A percentile compares a stretch with the other conserved stretches of the same genome.
phyloP scores from a whole-genome alignment of 495 filamentous ascomycete genomes.

The Trichoderma gamsii region DNA sequence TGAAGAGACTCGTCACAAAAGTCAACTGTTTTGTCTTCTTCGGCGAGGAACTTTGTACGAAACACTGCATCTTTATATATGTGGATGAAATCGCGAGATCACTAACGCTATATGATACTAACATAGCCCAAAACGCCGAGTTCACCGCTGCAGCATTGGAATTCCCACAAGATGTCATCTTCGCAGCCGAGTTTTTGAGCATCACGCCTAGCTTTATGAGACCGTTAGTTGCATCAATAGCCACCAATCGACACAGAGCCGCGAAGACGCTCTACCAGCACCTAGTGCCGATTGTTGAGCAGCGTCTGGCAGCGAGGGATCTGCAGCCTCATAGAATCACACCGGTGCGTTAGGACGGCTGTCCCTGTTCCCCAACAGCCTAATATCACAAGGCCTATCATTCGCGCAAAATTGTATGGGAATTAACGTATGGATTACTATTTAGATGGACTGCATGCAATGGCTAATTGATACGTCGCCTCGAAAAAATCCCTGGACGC shows the following conservation, averaged over 20 bases:
- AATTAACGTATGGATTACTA: conserved; percentile 12
- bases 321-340: background rate
- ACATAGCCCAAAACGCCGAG: background rate
- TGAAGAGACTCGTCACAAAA: background rate
- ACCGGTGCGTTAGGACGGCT: background rate
- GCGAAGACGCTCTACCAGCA: conserved; percentile 18
- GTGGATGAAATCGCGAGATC: background rate
- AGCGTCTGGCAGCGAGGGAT: conserved; percentile 14
- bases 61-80: background rate
- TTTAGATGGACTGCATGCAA: conserved; percentile 30
- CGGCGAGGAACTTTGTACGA: background rate
- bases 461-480: conserved; percentile 33
- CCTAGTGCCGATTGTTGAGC: conserved; percentile 18
- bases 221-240: background rate
- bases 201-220: background rate
- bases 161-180: background rate
- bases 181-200: background rate
- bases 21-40: conserved; percentile 9
- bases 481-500: conserved; percentile 18
- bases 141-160: background rate
- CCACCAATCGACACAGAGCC: background rate
- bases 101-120: background rate
- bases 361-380: no score
- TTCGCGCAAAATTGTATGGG: background rate
- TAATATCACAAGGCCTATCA: no score